Evolutionary conservation across 1,139 yeast genomes (phyloP).

Genomic region (Geotrichum candidum): DNA sequence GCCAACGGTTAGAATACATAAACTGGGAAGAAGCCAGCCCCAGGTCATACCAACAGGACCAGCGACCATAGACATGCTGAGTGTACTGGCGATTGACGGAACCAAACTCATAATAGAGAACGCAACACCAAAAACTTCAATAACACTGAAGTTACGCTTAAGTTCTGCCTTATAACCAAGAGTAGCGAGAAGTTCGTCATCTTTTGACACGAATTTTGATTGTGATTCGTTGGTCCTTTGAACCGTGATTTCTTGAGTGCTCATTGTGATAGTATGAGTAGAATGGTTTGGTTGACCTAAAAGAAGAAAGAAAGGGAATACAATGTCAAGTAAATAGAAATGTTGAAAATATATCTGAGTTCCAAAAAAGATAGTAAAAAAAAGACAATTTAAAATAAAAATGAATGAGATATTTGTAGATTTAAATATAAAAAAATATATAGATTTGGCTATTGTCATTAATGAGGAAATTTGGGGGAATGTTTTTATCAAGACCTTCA

Average conservation of each 20-base stretch:
- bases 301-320: no score
- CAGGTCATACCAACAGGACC: conserved; percentile 57
- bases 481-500: no score
- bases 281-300: no score
- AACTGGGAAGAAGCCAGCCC: conserved; percentile 57
- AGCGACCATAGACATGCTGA: conserved; percentile 42
- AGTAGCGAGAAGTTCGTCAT: conserved; percentile 32
- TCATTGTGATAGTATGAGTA: background rate
- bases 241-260: background rate
- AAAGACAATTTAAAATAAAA: no score
- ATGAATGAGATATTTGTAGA: no score
- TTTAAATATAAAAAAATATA: no score
- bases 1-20: conserved; percentile 47
- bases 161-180: conserved; percentile 72
- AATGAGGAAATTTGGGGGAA: no score
- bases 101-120: conserved; percentile 67
- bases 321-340: no score
- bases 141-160: conserved; percentile 57
- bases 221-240: background rate
- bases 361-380: no score
- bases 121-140: conserved; percentile 52
- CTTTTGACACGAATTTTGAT: conserved; percentile 16
- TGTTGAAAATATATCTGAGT: no score
- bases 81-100: conserved; percentile 52
- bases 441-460: no score